Evolutionary conservation across 139 green algal species (phyloP).

Genomic region (Astrephomene gubernaculifera): DNA sequence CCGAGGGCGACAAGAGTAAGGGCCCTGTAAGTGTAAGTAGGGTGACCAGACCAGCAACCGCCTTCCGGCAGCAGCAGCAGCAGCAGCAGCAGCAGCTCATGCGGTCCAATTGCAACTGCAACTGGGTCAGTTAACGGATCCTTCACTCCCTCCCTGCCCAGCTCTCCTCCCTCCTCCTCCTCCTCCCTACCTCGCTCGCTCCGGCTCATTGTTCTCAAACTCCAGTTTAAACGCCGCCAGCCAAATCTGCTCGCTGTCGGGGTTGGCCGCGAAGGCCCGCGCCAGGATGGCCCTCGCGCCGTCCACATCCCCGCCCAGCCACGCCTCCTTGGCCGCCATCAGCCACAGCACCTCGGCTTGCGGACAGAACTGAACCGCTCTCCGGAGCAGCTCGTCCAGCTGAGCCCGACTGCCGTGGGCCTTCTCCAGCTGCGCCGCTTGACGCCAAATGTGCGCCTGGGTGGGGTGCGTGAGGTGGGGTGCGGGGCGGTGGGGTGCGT

Average conservation of each 20-base stretch:
- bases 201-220: constrained; percentile 94
- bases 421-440: constrained; percentile 94
- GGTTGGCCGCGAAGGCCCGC: constrained; percentile 90
- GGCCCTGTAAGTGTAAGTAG: no score
- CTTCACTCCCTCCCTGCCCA: not conserved
- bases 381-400: constrained; percentile 87
- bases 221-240: constrained; percentile 99
- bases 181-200: not conserved
- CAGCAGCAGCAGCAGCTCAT: no score
- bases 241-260: constrained; percentile 95
- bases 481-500: constrained; percentile 83
- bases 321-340: constrained; percentile 98
- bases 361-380: constrained; percentile 91
- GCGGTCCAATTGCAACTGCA: no score
- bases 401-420: constrained; percentile 74
- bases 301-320: constrained; percentile 66
- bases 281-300: constrained; percentile 70
- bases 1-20: no score
- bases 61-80: no score
- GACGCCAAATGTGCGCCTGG: constrained; percentile 90
- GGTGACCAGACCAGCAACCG: no score
- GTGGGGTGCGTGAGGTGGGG: no score
- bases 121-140: no score
- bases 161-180: not conserved
- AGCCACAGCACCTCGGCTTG: constrained; percentile 97